Evolutionary conservation across 805 yeast genomes (phyloP).

Genomic region (Saccharomycodes ludwigii): DNA sequence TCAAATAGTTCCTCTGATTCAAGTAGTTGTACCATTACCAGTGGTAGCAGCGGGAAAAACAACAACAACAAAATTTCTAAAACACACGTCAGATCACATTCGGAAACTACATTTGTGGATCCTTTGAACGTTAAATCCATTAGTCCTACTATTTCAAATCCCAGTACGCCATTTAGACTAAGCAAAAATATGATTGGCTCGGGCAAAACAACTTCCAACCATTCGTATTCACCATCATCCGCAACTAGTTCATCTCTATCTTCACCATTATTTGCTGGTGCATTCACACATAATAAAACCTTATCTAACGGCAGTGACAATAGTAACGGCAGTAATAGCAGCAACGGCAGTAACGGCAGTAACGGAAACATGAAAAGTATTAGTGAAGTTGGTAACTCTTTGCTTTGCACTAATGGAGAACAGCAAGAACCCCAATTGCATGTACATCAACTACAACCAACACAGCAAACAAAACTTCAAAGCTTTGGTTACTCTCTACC

Average conservation of each 20-base stretch:
- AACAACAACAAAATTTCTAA: conserved; percentile 3
- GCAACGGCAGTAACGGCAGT: neutral
- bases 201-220: neutral
- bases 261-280: too few relatives aligned
- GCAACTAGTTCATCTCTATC: conserved; percentile 1
- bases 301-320: too few relatives aligned
- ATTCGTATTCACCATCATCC: neutral
- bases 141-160: conserved; percentile 1
- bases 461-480: conserved; percentile 22
- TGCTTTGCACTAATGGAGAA: conserved; percentile 8
- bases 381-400: neutral
- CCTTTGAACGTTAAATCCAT: conserved; percentile 1
- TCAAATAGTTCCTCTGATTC: conserved; percentile 13
- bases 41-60: neutral
- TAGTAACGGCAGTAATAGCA: neutral
- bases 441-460: conserved; percentile 14
- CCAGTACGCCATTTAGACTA: neutral
- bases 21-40: conserved; percentile 12
- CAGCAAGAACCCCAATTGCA: conserved; percentile 12
- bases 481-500: too few relatives aligned
- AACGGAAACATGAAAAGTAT: neutral
- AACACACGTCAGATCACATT: conserved; percentile 14
- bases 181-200: too few relatives aligned
- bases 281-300: too few relatives aligned
- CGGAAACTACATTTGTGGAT: conserved; percentile 15